Percentiles rank a stretch among this genome's conserved stretches.
Conservation (phyloP, 352 stramenopile genomes). For the Pythium dissimile region DNA sequence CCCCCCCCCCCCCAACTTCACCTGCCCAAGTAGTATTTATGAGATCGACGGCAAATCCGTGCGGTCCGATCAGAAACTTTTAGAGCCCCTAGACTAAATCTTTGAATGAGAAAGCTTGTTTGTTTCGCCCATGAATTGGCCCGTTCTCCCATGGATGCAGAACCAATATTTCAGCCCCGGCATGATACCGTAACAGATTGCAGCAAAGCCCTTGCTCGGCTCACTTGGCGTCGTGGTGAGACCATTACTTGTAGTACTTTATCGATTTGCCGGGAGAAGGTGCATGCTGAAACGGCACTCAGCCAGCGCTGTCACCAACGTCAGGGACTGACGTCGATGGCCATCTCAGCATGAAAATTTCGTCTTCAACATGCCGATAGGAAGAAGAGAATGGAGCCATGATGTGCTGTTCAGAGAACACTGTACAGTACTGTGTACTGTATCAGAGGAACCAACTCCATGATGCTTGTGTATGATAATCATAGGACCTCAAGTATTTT, state of each 20-base stretch:
- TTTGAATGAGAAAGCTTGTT: no score
- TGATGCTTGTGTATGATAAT: not conserved
- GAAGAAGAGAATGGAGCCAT: not conserved
- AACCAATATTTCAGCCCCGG: no score
- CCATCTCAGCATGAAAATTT: not conserved
- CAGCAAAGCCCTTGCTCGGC: no score
- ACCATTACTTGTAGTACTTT: no score
- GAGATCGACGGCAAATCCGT: not conserved
- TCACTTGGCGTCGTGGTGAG: no score
- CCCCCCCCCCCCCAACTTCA: no score
- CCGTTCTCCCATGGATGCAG: no score
- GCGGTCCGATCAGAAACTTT: not conserved
- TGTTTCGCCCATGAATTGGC: no score
- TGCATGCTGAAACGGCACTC: not conserved
- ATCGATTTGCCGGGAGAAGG: no score
- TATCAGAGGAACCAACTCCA: not conserved
- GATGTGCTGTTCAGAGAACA: not conserved
- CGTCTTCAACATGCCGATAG: not conserved
- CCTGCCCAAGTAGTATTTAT: slow-evolving; percentile 7
- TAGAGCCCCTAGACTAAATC: not conserved
- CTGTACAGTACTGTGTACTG: not conserved
- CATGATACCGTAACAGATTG: no score
- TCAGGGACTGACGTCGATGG: no score
- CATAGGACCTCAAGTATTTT: no score
- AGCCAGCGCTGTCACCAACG: not conserved